These are phyloP conservation scores for Podospora didyma DNA, from an alignment of 495 filamentous ascomycete genomes.

Conservation along the genomic window DNA sequence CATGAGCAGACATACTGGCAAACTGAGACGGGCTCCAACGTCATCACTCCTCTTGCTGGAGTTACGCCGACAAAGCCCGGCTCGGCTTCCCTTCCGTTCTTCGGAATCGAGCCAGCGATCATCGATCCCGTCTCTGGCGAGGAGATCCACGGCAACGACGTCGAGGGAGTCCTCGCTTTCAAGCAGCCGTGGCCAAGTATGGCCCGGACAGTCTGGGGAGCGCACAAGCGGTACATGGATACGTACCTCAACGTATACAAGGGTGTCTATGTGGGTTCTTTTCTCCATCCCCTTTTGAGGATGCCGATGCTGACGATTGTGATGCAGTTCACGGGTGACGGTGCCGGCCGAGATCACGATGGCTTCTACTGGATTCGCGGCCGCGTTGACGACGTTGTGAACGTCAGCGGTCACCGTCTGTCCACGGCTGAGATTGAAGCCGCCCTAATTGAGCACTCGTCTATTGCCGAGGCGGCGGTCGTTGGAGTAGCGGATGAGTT, in stretches of 20 bases:
- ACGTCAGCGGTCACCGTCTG: constrained; percentile 91
- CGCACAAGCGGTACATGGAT: constrained; percentile 98
- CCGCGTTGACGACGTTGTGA: constrained; percentile 97
- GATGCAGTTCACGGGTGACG: constrained; percentile 90
- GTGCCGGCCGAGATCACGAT: constrained; percentile 94
- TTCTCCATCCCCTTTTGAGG: neutral
- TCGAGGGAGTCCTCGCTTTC: constrained; percentile 96
- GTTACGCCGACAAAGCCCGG: constrained; percentile 77
- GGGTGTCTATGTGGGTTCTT: constrained; percentile 83
- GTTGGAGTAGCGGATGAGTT: constrained; percentile 91
- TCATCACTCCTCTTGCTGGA: constrained; percentile 74
- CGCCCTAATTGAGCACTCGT: constrained; percentile 83
- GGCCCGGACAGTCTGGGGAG: constrained; percentile 97
- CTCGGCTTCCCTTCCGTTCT: constrained; percentile 81
- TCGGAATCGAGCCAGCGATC: constrained; percentile 96
- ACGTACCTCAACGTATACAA: constrained; percentile 98
- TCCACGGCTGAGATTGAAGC: constrained; percentile 98
- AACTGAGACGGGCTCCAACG: constrained; percentile 96
- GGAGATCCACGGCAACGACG: constrained; percentile 93
- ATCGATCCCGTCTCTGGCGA: constrained; percentile 95
- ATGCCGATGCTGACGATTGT: constrained; percentile 33
- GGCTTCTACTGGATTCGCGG: constrained; percentile 99
- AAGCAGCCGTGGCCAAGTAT: constrained; percentile 99
- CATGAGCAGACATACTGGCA: constrained; percentile 92
- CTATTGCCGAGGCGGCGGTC: constrained; percentile 91